Evolutionary conservation across 768 basidiomycete genomes (phyloP).

Genomic region (Naganishia randhawae): DNA sequence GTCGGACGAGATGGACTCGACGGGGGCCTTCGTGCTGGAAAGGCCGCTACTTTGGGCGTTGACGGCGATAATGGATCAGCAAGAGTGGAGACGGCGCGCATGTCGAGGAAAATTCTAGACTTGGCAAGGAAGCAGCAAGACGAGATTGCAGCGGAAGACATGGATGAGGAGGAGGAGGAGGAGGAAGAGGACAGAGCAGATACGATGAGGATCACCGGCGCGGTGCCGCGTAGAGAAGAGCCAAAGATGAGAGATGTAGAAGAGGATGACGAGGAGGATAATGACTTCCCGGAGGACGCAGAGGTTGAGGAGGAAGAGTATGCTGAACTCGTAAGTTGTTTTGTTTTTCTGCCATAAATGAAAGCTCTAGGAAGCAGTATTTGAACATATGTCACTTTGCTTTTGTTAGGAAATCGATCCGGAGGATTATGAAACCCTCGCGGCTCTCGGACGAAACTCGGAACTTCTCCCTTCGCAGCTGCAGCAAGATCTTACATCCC

Average conservation of each 20-base stretch:
- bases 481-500: slow-evolving; percentile 41
- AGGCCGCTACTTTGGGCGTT: slow-evolving; percentile 52
- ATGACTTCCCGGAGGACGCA: slow-evolving; percentile 41
- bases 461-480: slow-evolving; percentile 25
- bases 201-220: slow-evolving; percentile 44
- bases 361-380: too few relatives aligned
- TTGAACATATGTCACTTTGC: neutral
- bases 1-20: slow-evolving; percentile 36
- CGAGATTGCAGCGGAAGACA: slow-evolving; percentile 59
- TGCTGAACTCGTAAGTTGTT: slow-evolving; percentile 53
- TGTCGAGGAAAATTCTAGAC: slow-evolving; percentile 81
- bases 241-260: slow-evolving; percentile 2
- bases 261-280: slow-evolving; percentile 36
- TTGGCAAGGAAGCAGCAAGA: slow-evolving; percentile 90
- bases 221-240: slow-evolving; percentile 30
- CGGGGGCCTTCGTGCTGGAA: slow-evolving; percentile 7
- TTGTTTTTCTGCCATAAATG: neutral
- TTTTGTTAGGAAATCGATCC: slow-evolving; percentile 69
- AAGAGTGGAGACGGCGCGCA: slow-evolving; percentile 51
- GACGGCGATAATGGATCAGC: slow-evolving; percentile 58
- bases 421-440: slow-evolving; percentile 78
- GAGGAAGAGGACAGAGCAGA: too few relatives aligned
- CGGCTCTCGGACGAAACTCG: slow-evolving; percentile 51
- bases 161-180: slow-evolving; percentile 26
- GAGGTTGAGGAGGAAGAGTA: slow-evolving; percentile 50